Base-by-base conservation (phyloP, 176 grass and related monocot genomes). In the Ensete ventricosum region DNA sequence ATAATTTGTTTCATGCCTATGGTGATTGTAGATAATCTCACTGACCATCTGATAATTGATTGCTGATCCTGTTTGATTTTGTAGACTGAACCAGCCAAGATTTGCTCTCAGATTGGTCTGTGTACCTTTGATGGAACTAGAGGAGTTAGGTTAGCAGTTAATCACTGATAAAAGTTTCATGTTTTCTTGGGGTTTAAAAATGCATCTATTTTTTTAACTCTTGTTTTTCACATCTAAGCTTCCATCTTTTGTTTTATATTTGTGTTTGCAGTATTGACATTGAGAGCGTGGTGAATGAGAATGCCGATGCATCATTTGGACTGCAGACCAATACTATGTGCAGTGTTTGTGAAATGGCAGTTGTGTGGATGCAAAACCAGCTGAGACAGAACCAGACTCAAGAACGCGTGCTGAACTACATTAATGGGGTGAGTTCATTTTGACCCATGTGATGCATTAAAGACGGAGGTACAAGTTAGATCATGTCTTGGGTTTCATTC, bases 291-390 rank as follows among this genome's bases (percentile, higher is more conserved):
- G 74, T 64, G 27, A 51, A 76, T 51, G 74, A 76, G 14, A 64
- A 76, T 26, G 48, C 25, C 14, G 74, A 9, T 76, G 29, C 52
- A 76, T 76, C 74, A 63, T 20, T 43, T 52, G 74, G 74, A 64
- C 27, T 76, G 29, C 55, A 70, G 22, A 16, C 20, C 57, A 9
- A 52, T 50, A 50, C 2, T 9, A 43, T 52, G 52, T 49, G 81
- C 71, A 14, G 21, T 62, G 24, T n/a, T 67, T 50, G 74, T 87
- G 90, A 78, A 64, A 78, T 78, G 64, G 70, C 83, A 67, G 84
- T 87, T 53, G 80, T 75, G 1, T 98, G 94, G 94, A 93, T 91
- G 94, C 90, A 89, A 62, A 91, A 89, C 57, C 80, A 93, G 21
- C 63, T 93, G 21, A 77, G 59, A 67, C 82, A 83, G 72, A 98